Percentiles rank a stretch among this genome's conserved stretches.
Evolutionary conservation across 2,329 filamentous ascomycete species (phyloP).

Genomic region (Microdochium nivale): DNA sequence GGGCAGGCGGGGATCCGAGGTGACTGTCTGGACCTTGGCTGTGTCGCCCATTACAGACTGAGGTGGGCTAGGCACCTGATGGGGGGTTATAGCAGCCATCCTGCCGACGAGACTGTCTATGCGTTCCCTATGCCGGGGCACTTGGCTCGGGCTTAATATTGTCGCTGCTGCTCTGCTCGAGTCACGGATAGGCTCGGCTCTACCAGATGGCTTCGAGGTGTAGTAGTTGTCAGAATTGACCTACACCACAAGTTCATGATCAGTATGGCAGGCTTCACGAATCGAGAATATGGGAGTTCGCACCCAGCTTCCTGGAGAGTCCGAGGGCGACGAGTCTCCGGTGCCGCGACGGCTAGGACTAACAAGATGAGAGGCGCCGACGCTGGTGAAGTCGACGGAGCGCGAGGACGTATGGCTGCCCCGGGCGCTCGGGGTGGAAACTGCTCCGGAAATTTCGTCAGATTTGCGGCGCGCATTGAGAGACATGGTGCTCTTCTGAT

Average conservation of each 20-base stretch:
- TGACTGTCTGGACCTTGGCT: neutral
- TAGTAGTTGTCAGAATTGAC: neutral
- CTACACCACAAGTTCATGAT: neutral
- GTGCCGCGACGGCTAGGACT: neutral
- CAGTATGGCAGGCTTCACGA: neutral
- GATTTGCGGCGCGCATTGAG: neutral
- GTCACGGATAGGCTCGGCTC: neutral
- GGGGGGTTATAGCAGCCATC: neutral
- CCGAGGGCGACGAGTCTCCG: neutral
- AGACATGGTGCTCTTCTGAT: neutral
- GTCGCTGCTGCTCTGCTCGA: neutral
- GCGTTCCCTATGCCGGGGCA: neutral
- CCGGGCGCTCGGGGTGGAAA: neutral
- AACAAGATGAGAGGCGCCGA: neutral
- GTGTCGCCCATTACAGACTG: neutral
- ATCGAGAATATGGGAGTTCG: neutral
- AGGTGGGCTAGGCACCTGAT: neutral
- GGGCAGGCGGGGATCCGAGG: neutral
- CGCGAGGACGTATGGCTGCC: neutral
- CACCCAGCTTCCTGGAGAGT: neutral
- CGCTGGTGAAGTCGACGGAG: neutral
- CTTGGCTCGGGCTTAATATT: neutral
- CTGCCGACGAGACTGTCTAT: neutral
- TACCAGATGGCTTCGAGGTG: neutral
- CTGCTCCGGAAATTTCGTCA: neutral